Conservation (phyloP, 225 moss, liverwort and hornwort genomes). For the Pleurozium schreberi region DNA sequence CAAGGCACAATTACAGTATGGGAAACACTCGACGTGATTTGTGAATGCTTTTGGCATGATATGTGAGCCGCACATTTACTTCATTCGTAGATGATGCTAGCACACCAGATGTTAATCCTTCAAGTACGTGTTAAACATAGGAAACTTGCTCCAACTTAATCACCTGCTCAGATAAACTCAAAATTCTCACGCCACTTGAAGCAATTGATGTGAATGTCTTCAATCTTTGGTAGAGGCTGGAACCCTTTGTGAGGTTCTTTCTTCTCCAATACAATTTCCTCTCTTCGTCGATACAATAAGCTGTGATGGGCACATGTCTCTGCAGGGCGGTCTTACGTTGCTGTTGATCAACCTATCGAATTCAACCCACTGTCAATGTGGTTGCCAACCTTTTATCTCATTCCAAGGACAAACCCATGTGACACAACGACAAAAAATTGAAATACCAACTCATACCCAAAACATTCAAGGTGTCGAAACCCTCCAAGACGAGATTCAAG, state of each 20-base stretch:
- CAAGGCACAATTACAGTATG: conserved; percentile 31
- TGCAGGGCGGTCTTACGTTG: conserved; percentile 68
- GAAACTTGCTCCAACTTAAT: not conserved
- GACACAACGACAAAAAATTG: not conserved
- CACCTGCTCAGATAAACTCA: not conserved
- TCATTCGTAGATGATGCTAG: not conserved
- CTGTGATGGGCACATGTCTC: not conserved
- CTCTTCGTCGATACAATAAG: not conserved
- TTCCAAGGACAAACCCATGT: not conserved
- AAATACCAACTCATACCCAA: conserved; percentile 13
- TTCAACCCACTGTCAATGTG: conserved; percentile 38
- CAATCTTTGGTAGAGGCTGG: not conserved
- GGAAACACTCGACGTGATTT: not conserved
- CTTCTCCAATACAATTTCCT: not conserved
- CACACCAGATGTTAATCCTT: not conserved
- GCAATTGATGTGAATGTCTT: not conserved
- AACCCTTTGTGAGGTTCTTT: not conserved
- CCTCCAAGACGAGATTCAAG: conserved; percentile 24
- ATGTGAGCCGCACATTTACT: not conserved
- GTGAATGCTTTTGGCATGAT: too few species aligned
- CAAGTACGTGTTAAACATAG: not conserved
- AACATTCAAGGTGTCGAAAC: not conserved
- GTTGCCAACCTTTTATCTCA: conserved; percentile 10
- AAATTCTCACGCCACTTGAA: not conserved
- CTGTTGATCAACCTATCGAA: conserved; percentile 70